Conservation (phyloP, 495 filamentous ascomycete species). For the Articulospora tetracladia region DNA sequence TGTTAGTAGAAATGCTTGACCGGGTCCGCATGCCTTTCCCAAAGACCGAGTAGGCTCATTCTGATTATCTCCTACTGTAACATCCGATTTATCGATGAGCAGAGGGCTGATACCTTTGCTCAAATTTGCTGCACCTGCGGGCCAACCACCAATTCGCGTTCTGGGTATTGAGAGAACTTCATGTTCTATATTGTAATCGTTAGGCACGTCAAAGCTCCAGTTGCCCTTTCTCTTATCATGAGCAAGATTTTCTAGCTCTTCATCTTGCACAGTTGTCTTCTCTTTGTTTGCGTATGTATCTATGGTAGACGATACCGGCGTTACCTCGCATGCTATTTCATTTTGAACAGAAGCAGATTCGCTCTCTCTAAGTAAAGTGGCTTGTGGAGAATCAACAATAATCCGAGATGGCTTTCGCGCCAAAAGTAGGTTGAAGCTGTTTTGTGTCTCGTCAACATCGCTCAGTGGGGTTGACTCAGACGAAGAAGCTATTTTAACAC, state of each 20-base stretch:
- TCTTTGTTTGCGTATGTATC: neutral
- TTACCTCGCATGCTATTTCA: neutral
- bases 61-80: too few species aligned
- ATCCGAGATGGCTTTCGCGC: conserved; percentile 9
- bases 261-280: neutral
- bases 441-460: neutral
- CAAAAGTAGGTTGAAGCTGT: conserved; percentile 16
- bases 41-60: too few species aligned
- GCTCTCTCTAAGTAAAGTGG: neutral
- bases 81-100: conserved; percentile 56
- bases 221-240: conserved; percentile 13
- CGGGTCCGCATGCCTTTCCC: too few species aligned
- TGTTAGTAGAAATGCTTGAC: too few species aligned
- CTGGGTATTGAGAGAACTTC: conserved; percentile 18
- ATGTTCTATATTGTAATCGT: conserved; percentile 26
- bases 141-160: conserved; percentile 13
- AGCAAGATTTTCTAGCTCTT: neutral
- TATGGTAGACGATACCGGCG: neutral
- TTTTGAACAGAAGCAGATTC: neutral
- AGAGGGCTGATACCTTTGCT: conserved; percentile 48
- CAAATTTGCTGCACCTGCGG: neutral
- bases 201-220: conserved; percentile 37
- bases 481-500: conserved; percentile 1
- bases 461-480: neutral
- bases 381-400: neutral